Evolutionary conservation across 1,139 yeast species (phyloP).

Genomic region (Protomyces arabidopsidicola): DNA sequence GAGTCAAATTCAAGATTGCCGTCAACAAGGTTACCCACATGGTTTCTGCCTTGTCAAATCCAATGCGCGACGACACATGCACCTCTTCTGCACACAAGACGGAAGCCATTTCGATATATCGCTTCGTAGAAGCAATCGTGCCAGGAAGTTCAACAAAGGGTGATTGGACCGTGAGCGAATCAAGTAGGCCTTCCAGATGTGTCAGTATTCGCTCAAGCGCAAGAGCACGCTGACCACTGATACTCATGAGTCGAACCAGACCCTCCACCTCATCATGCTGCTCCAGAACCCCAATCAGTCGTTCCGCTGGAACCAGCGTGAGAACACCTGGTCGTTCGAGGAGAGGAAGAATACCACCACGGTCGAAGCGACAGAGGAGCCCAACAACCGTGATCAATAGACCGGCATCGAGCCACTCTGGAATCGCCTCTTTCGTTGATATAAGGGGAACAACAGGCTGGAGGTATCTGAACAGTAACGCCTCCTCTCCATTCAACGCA

Average conservation of each 20-base stretch:
- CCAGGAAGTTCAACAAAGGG: not conserved
- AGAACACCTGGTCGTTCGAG: conserved; percentile 29
- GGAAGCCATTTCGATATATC: not conserved
- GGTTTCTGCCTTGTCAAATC: not conserved
- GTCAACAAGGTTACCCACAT: not conserved
- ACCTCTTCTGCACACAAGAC: not conserved
- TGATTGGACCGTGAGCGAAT: not conserved
- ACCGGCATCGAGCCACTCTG: not conserved
- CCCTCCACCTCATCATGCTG: conserved; percentile 32
- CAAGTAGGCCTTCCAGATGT: conserved; percentile 32
- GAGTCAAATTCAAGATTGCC: not conserved
- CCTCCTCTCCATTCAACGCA: conserved; percentile 25
- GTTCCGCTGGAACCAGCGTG: conserved; percentile 28
- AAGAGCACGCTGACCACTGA: conserved; percentile 30
- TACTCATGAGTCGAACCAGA: conserved; percentile 31
- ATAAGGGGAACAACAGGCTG: conserved; percentile 31
- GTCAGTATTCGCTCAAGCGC: conserved; percentile 31
- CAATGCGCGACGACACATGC: not conserved
- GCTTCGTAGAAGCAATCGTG: not conserved
- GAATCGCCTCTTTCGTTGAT: not conserved
- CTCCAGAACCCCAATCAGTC: conserved; percentile 31
- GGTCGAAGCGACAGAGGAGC: conserved; percentile 34
- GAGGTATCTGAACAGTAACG: conserved; percentile 35
- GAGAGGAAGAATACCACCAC: conserved; percentile 29
- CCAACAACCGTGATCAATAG: conserved; percentile 31